Evolutionary conservation across 306 rosid genomes (phyloP), one percentile per base, ranked within the genome.

Genomic region (Vigna trinervia): DNA sequence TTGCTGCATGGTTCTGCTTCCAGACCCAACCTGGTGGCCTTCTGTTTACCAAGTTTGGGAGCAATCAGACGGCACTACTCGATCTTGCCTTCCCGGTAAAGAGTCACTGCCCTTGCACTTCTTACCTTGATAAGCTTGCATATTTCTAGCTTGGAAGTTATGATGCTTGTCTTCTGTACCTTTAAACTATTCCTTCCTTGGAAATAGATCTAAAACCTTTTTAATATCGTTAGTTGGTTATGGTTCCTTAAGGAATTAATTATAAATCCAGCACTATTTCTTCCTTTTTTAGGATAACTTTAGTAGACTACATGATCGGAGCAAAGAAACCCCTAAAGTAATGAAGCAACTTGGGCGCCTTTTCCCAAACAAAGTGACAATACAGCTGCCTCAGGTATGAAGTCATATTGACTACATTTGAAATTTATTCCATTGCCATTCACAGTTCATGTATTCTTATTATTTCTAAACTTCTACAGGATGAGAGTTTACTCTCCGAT

Each of bases 11-110:
- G 70, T 64, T 46, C 19, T 83, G 65, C 63, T 82, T 84, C 14
- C 89, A 95, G 99, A 79, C 91, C 54, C 99, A 92, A 69, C 91
- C 96, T 46, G 97, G 99, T 72, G 90, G 99, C 80, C 97, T 95
- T 86, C 77, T 95, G 69, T 95, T 95, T 74, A 92, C 99, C 5
- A 95, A 95, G 81, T 90, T 92, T 48, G 97, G 97, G 83, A 85
- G 94, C 83, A 92, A 83, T 81, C 99, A 92, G 80, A 92, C 99
- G 1, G 97, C 99, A 59, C 86, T 95, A 59, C 96, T 95, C 69
- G 99, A 95, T 92, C 93, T 92, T 87, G 97, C 97, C 75, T 89
- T 95, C 80, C 99, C 96, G 92, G 99, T 92, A 95, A 82, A 65
- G 62, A 73, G 22, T 41, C 34, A 5, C 64, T 17, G 7, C n/a